Base-by-base conservation (phyloP, 306 rosid genomes). In the Fagus crenata region DNA sequence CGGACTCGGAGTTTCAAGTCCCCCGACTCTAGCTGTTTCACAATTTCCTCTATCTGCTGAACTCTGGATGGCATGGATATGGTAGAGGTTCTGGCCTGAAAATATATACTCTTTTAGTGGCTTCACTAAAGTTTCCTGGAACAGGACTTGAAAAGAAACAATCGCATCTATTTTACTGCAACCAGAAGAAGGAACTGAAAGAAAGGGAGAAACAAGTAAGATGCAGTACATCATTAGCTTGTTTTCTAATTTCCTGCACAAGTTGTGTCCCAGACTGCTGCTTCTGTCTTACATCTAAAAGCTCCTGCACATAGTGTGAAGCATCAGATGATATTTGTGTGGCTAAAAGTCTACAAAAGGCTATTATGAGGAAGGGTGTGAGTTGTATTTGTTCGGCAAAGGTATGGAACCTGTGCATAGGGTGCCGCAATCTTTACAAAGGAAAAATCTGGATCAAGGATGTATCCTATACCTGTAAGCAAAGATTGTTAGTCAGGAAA, bases 1-100 rank as follows among this genome's bases (percentile, higher is more conserved):
- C 98, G 89, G 59, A 96, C 99, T 76, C 99, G 93, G 36, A 92
- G 97, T 86, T 96, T 96, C 33, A 92, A 72, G 71, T 96, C 98
- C 71, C 99, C 99, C 0, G 88, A 84, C 67, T 96, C 99, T 2
- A 96, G 93, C 82, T 96, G 90, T 72, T 92, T 82, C 65, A 90
- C 92, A 81, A 96, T 89, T 80, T 92, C 98, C 84, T 96, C 98
- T 67, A 96, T 96, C 69, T 78, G 84, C 84, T 95, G 98, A 76
- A 96, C 93, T 87, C 96, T 89, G 82, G 83, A 96, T 61, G 99
- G 99, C 99, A 96, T 96, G 81, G 99, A 92, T 36, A 96, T 88
- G 54, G 99, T 82, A 77, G 85, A 84, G 76, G 84, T 85, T 91
- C 98, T 86, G 11, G 89, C 99, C 97, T 95, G 78, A 69, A 76